phyloP scores from a whole-genome alignment of 1,139 yeast species.

The Diutina siamensis region DNA sequence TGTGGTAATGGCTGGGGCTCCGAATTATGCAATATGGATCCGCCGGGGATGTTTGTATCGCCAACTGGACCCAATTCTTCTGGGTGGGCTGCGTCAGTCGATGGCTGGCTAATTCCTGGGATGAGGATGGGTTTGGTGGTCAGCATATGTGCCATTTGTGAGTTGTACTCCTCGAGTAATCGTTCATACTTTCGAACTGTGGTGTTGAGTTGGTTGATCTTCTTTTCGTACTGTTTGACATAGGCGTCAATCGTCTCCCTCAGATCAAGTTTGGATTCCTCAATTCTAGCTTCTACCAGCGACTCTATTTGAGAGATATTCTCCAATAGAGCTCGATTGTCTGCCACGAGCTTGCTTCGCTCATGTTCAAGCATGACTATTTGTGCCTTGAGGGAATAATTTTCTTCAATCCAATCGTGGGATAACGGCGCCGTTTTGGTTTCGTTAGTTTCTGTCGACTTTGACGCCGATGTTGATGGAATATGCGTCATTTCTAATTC shows the following conservation, averaged over 20 bases:
- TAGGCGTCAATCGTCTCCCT: background rate
- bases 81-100: no score
- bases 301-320: background rate
- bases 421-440: background rate
- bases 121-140: background rate
- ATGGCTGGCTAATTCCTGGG: background rate
- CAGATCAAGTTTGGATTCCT: background rate
- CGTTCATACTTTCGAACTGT: background rate
- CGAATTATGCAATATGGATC: background rate
- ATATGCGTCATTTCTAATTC: background rate
- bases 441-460: background rate
- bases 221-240: background rate
- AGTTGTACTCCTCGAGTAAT: background rate
- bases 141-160: background rate
- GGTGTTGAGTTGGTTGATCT: background rate
- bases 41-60: background rate
- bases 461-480: background rate
- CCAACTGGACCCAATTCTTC: no score
- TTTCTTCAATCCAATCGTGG: background rate
- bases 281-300: background rate
- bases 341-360: background rate
- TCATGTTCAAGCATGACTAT: background rate
- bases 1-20: background rate
- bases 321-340: background rate
- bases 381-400: background rate